Evolutionary conservation across 2,329 filamentous ascomycete genomes (phyloP).

Genomic region (Neofusicoccum umdonicola): DNA sequence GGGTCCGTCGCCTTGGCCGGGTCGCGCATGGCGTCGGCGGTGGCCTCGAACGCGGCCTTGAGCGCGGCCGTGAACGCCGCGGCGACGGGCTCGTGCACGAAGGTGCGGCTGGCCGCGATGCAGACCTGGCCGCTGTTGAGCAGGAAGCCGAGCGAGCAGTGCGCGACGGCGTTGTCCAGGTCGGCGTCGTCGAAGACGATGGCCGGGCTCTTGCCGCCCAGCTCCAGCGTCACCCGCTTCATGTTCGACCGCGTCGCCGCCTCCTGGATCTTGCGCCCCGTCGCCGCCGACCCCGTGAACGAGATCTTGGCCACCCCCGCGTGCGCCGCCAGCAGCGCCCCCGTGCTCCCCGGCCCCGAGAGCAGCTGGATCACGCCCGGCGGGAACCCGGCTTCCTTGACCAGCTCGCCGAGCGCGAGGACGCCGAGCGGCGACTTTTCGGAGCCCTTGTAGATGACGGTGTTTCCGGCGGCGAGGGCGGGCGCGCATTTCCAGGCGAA

Average conservation of each 20-base stretch:
- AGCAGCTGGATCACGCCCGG: conserved; percentile 41
- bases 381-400: conserved; percentile 38
- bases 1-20: conserved; percentile 17
- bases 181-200: conserved; percentile 51
- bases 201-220: conserved; percentile 48
- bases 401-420: conserved; percentile 27
- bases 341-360: conserved; percentile 26
- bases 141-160: conserved; percentile 26
- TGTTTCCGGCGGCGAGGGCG: conserved; percentile 31
- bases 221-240: conserved; percentile 48
- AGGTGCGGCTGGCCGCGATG: conserved; percentile 28
- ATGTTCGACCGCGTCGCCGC: conserved; percentile 37
- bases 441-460: conserved; percentile 30
- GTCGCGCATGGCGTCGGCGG: conserved; percentile 23
- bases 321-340: conserved; percentile 36
- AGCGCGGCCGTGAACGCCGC: conserved; percentile 29
- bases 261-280: conserved; percentile 37
- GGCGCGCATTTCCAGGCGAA: conserved; percentile 30
- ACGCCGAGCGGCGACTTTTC: conserved; percentile 30
- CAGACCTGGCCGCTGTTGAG: conserved; percentile 30
- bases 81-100: conserved; percentile 32
- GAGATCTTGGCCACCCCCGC: conserved; percentile 43
- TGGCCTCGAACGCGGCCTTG: conserved; percentile 27
- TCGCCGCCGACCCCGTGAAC: conserved; percentile 39
- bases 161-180: conserved; percentile 41